Conservation (phyloP, 2,329 filamentous ascomycete species). For the Colletotrichum chrysophilum region DNA sequence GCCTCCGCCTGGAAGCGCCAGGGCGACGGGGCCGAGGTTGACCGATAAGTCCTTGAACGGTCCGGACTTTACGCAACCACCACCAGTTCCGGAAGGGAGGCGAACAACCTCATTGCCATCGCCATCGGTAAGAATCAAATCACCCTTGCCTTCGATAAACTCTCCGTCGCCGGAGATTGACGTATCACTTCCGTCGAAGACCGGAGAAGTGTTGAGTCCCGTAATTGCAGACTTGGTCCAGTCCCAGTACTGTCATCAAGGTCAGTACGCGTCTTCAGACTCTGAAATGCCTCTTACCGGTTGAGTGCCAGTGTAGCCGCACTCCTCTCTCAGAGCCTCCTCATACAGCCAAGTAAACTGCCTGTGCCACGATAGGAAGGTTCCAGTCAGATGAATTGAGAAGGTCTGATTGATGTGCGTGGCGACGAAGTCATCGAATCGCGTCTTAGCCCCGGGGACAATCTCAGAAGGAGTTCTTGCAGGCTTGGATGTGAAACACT, state of each 20-base stretch:
- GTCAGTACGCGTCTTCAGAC: not conserved
- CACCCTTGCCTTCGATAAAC: constrained; percentile 26
- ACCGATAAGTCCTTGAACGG: constrained; percentile 50
- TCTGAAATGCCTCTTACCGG: constrained; percentile 28
- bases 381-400: constrained; percentile 44
- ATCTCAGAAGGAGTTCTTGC: constrained; percentile 35
- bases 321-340: constrained; percentile 33
- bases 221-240: constrained; percentile 43
- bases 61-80: constrained; percentile 58
- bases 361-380: constrained; percentile 35
- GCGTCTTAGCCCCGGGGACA: constrained; percentile 45
- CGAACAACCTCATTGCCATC: constrained; percentile 29
- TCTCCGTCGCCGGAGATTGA: constrained; percentile 51
- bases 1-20: constrained; percentile 29
- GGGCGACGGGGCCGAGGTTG: constrained; percentile 42
- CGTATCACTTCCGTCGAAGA: constrained; percentile 52
- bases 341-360: constrained; percentile 37
- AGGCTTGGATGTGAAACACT: constrained; percentile 46
- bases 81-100: constrained; percentile 54
- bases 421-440: constrained; percentile 57
- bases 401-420: constrained; percentile 53
- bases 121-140: constrained; percentile 29
- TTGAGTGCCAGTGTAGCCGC: constrained; percentile 42
- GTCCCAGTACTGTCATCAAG: constrained; percentile 46
- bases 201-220: constrained; percentile 41